Evolutionary conservation across 1,284 basidiomycete species (phyloP), one percentile per base, ranked within the genome.

Genomic region (Sporisorium iseilematis-ciliati): DNA sequence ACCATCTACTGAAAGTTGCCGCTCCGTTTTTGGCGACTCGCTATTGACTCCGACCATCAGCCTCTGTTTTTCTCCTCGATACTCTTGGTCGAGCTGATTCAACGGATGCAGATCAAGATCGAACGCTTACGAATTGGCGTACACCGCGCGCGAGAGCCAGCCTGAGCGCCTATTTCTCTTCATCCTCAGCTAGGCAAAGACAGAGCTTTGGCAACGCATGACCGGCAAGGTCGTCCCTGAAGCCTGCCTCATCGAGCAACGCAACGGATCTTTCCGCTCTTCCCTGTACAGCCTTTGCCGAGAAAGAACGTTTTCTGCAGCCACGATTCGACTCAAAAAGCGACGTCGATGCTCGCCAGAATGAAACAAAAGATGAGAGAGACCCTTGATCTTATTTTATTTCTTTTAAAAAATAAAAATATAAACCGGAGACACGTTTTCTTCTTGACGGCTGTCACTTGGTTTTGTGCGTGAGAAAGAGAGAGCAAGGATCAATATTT

Each of bases 281-380:
- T 38, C 35, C 16, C 2, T 3, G 12, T 14, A 38, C 12, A 11
- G 16, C 35, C 42, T 43, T 43, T 43, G 42, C 20, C 42, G 42
- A 43, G 42, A 38, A 43, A 43, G 42, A 43, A 43, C 42, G 21
- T 43, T 43, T 43, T 43, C 42, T 38, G 35, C n/a, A 43, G 42
- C n/a, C n/a, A n/a, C n/a, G 42, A 12, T 43, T 43, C 8, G 21
- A n/a, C 16, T 43, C n/a, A 43, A 7, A 21, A 21, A 20, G 42
- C 42, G 42, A 38, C 35, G 16, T 38, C 35, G 35, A 38, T 38
- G 35, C 35, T 38, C 35, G 35, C 35, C 35, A 16, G 35, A 38
- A 38, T 38, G 10, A 12, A 42, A 42, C 20, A 18, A 42, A 41
- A n/a, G 40, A 14, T 14, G 40, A 41, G 14, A 41, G 41, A 43